A percentile compares a stretch with the other conserved stretches of the same genome.
These are phyloP conservation scores for Venturia aucupariae DNA, from an alignment of 2,329 filamentous ascomycete species.

Conservation along the genomic window DNA sequence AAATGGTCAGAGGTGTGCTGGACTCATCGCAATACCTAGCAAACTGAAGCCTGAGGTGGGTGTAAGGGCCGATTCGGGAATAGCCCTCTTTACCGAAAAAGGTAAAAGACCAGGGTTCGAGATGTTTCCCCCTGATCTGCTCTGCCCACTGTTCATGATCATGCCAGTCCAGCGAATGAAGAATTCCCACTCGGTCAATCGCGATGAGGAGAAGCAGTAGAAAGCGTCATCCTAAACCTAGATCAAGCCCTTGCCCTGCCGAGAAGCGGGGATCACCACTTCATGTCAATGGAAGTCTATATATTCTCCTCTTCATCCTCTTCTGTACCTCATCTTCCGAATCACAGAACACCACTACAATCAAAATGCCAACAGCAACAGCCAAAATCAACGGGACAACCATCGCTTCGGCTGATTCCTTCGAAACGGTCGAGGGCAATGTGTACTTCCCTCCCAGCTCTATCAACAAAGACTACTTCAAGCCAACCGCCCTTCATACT, in stretches of 20 bases:
- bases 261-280: conserved; percentile 1
- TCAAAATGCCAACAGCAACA: conserved; percentile 25
- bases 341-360: no score
- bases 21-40: neutral
- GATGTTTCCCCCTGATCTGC: neutral
- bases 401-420: conserved; percentile 42
- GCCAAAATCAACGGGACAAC: conserved; percentile 41
- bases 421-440: conserved; percentile 46
- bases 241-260: neutral
- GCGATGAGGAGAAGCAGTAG: neutral
- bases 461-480: conserved; percentile 35
- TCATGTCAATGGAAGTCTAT: no score
- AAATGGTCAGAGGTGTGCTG: neutral
- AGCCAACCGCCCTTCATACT: conserved; percentile 38
- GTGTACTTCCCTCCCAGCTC: conserved; percentile 17
- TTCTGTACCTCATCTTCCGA: no score
- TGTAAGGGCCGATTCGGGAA: neutral
- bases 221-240: neutral
- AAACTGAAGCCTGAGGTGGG: neutral
- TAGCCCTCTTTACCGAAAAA: neutral
- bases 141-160: no score
- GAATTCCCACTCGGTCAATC: neutral
- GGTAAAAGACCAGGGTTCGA: neutral
- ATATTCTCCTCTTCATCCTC: no score
- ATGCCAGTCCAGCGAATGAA: neutral